A percentile compares a stretch with the other conserved stretches of the same genome.
These are phyloP conservation scores for Botrytis fragariae DNA, from an alignment of 2,329 filamentous ascomycete genomes.

Conservation along the genomic window DNA sequence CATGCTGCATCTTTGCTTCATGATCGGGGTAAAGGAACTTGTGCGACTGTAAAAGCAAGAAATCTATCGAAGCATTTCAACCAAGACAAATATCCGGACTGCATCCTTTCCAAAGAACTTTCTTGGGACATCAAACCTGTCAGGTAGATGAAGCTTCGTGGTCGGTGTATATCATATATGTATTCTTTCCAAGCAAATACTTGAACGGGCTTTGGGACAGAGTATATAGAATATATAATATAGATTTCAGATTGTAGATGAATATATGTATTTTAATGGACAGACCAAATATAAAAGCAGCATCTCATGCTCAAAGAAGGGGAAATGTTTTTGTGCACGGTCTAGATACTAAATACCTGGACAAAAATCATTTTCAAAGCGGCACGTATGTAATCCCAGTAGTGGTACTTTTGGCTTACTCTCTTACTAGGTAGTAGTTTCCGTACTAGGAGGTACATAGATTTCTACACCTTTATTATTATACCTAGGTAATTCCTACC, in stretches of 20 bases:
- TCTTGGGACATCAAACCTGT: background rate
- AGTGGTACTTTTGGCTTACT: background rate
- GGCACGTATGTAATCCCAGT: background rate
- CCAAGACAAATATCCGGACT: too few species aligned
- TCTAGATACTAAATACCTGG: background rate
- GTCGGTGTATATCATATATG: background rate
- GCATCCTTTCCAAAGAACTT: background rate
- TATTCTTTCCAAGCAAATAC: background rate
- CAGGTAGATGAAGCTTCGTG: background rate
- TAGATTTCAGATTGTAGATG: too few species aligned
- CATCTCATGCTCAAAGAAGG: background rate
- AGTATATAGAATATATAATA: too few species aligned
- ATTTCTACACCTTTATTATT: background rate
- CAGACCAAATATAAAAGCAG: background rate
- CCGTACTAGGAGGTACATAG: background rate
- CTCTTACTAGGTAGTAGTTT: background rate
- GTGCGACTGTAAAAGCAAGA: background rate
- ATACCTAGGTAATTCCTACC: background rate
- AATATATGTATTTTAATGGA: too few species aligned
- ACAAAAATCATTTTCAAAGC: background rate
- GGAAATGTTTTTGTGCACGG: background rate
- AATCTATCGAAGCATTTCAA: background rate
- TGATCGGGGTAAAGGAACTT: background rate
- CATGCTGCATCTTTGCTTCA: background rate
- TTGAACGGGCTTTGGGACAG: background rate